Evolutionary conservation across 805 yeast genomes (phyloP), one percentile per base, ranked within the genome.

Genomic region (Lipomyces lipofer): DNA sequence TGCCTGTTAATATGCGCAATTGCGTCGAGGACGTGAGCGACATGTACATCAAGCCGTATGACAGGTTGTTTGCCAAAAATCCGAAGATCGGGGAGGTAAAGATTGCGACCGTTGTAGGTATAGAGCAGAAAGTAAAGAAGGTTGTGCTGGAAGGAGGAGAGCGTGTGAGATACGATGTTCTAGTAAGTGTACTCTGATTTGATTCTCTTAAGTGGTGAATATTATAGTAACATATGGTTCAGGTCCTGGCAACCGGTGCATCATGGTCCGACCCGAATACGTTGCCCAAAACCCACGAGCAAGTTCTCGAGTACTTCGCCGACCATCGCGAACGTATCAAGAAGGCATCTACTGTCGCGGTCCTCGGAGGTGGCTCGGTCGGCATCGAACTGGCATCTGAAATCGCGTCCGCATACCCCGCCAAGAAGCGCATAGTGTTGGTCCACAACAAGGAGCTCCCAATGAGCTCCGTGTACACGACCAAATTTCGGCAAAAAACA

Each of bases 351-450:
- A 68, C 63, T 6, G 70, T 80, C n/a, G 73, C 78, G 4, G 67
- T 75, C 9, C 73, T 78, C 50, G 83, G 83, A 7, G 82, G 77
- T 13, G 83, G 83, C 19, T 78, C 82, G 1, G 66, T 78, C 21
- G 83, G 82, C 1, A 73, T 78, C 42, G 83, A 79, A 63, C 67
- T 75, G 24, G 78, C 80, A 1, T 79, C 75, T 28, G 82, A 79
- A 52, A 66, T 79, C 45, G 76, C 71, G 45, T 69, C 64, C 43
- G 61, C 64, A 17, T 76, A 67, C 56, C 72, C 73, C 1, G 22
- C 25, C 40, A 36, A 36, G 17, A 74, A 75, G 56, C 64, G 62
- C 9, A 73, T 78, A 9, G 66, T 52, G 8, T 48, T 66, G 9
- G 39, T 57, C 17, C 66, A 59, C 58, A 49, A 62, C 32, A 61